Evolutionary conservation across 2,329 filamentous ascomycete species (phyloP), one percentile per base, ranked within the genome.

Genomic region (Fusarium globosum): DNA sequence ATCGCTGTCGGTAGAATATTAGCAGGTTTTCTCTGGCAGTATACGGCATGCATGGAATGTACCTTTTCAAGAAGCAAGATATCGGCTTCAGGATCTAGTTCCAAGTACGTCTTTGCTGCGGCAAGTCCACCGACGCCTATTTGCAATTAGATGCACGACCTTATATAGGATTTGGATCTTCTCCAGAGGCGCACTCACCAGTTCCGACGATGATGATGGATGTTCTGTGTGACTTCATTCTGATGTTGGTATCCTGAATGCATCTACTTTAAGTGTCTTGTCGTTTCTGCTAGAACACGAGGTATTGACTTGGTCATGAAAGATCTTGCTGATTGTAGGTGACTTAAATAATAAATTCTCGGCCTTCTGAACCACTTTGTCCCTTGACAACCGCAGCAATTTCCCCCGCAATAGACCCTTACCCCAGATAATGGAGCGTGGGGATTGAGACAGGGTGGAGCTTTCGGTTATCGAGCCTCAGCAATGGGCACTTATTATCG

Each of bases 261-360:
- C 0, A 1, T 20, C 6, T 2, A 3, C 7, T 30, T 18, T 13
- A 0, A 2, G 3, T 11, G 16, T 49, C 2, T n/a, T 6, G 11
- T 13, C 0, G 11, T 11, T 6, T 33, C 4, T 4, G 2, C 11
- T n/a, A 3, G 20, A 16, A 16, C 14, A n/a, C 12, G 33, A 33
- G 33, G 12, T 13, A 33, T 33, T 33, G 4, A 33, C 33, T 33
- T n/a, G 16, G 14, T 6, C 14, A 7, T 33, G 6, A 16, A 3
- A 8, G 4, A 3, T 15, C 16, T 14, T n/a, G 0, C 12, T 26
- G 6, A 1, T 12, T 4, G 1, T 11, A 16, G 8, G 7, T 16
- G 12, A 11, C 33, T 36, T 35, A 26, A 6, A 26, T 52, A 52
- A 1, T 16, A 12, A 9, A 11, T 9, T 10, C 12, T 23, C 7